Evolutionary conservation across 306 rosid genomes (phyloP), one percentile per base, ranked within the genome.

Genomic region (Quercus berberidifolia): DNA sequence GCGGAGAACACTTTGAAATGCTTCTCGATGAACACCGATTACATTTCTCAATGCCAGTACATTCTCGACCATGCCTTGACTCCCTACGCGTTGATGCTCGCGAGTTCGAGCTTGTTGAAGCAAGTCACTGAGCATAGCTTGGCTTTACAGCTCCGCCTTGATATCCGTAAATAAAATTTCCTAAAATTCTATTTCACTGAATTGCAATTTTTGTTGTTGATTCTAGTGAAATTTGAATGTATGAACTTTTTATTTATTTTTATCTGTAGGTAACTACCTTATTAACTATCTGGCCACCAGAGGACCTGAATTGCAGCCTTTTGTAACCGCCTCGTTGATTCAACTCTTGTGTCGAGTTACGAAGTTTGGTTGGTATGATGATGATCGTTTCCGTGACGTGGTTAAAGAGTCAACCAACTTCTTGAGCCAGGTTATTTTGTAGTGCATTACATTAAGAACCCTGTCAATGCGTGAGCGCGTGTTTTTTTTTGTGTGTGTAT

Each of bases 111-210:
- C 69, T 72, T 88, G 86, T 75, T 88, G 89, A 88, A 88, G 85
- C 92, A 88, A 86, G 90, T 88, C 78, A 88, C 92, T 3, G 90
- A 88, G 68, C 92, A 88, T 63, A 88, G 86, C 82, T 85, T 88
- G 14, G 89, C 92, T 20, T 60, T 88, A 52, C 92, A 88, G 79
- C 92, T 88, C 74, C 92, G 92, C 71, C 86, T 88, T 6, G 92
- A 88, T 76, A 88, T 88, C 70, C 71, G 92, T 88, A 84, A 49
- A 49, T 88, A 79, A 7, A 38, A 76, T 43, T 23, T 67, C 6
- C 77, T 55, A 67, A 57, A 4, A 9, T 21, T 43, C 71, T 38
- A 7, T 9, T 57, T 60, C 13, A 4, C 77, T 49, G 0, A 49
- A 11, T 38, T 11, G 49, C 69, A 3, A 26, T 59, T 28, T 20